Base-by-base conservation (phyloP, 2,329 filamentous ascomycete genomes). In the Penicillium sp. region DNA sequence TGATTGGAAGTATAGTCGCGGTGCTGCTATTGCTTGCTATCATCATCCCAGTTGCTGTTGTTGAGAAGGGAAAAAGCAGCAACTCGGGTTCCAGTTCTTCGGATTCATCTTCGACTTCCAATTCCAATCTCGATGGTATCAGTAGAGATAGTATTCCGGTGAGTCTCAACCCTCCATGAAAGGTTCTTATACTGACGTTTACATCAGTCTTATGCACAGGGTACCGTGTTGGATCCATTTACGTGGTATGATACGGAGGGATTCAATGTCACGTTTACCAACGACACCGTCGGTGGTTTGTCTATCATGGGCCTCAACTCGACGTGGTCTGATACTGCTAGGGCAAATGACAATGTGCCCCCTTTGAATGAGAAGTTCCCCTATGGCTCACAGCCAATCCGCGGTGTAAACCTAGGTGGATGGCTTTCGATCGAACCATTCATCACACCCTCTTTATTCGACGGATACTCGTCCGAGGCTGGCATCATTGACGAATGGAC, bases 371-470 rank as follows among this genome's bases (percentile, higher is more conserved):
- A 91, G 53, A 63, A 77, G 1, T 96, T 92, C 80, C 83, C 85
- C 2, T 98, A 97, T 61, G 81, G 83, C 2, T 82, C 81, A 20
- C 83, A 78, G 47, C 90, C 91, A 2, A 89, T 95, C 23, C 83
- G 92, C 6, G 93, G 93, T 1, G 89, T 97, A 31, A 97, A 95
- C 62, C 68, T 97, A 1, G 93, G 93, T 44, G 93, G 93, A 10
- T 98, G 93, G 93, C 80, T 98, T 1, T 88, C 87, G 2, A 74
- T 98, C 10, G 93, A 98, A 64, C 93, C 93, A 0, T 96, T 95
- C 68, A 97, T 98, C 66, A 92, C 89, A 3, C 93, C 93, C 0
- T 96, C 91, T 0, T 79, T 95, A 24, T 98, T 98, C 72, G 73
- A 82, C 53, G 80, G 79, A 54, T 89, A 86, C 65, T 74, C 76